Evolutionary conservation across 2,329 filamentous ascomycete genomes (phyloP).

Genomic region (Phialophora macrospora): DNA sequence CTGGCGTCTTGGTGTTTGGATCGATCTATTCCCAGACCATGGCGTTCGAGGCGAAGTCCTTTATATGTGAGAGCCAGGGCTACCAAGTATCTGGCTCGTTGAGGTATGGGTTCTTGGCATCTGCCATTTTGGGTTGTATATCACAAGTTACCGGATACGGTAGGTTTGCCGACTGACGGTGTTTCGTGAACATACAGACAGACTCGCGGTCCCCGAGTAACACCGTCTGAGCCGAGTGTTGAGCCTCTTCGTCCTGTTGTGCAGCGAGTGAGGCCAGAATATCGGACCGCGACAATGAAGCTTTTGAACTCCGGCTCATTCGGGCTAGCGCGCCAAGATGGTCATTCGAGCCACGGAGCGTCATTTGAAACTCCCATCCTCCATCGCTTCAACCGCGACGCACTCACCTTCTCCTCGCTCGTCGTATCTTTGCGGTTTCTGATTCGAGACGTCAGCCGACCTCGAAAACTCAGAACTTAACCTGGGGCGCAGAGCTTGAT

Average conservation of each 20-base stretch:
- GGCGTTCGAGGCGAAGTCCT: too few species aligned
- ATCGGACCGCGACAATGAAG: not conserved
- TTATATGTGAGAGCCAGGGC: too few species aligned
- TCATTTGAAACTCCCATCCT: not conserved
- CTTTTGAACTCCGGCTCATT: not conserved
- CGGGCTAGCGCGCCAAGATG: not conserved
- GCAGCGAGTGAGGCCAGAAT: not conserved
- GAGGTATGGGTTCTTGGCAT: too few species aligned
- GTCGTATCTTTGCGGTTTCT: not conserved
- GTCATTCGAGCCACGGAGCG: not conserved
- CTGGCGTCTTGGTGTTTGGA: too few species aligned
- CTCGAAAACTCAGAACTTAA: not conserved
- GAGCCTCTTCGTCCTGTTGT: not conserved
- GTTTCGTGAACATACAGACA: not conserved
- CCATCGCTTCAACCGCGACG: not conserved
- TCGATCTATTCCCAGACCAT: too few species aligned
- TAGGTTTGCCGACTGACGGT: too few species aligned
- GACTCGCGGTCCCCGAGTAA: not conserved
- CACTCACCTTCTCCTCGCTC: not conserved
- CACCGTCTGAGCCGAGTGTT: not conserved
- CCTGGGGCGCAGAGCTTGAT: not conserved
- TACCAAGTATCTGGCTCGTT: too few species aligned
- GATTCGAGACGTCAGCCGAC: not conserved
- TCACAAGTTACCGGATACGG: too few species aligned
- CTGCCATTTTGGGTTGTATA: too few species aligned